Base-by-base conservation (phyloP, 495 filamentous ascomycete species). In the Ascobolus immersus region DNA sequence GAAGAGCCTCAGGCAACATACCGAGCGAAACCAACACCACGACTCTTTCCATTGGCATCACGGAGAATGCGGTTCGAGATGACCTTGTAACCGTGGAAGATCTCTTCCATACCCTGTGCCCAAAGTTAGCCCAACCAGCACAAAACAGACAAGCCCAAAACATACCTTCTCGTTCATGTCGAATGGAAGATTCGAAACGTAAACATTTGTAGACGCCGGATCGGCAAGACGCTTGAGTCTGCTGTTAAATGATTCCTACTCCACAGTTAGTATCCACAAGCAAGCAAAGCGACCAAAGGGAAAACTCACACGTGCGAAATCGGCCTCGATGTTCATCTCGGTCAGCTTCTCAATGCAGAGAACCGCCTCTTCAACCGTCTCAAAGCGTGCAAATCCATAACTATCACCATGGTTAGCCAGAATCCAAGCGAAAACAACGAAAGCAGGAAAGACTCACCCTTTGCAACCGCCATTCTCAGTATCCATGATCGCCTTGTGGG, bases 401-500 rank as follows among this genome's bases (percentile, higher is more conserved):
- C 86, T 91, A 35, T 2, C 38, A 32, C 21, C 25, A 35, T 13
- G 44, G n/a, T 54, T 22, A 45, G 37, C 46, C 25, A 48, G 35
- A 25, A 21, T 25, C n/a, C n/a, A n/a, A 18, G 29, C 14, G 28
- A 29, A 30, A 20, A n/a, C 18, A 21, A 17, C 21, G 28, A 17
- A 17, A 25, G 37, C 13, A 33, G 14, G 12, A 23, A 30, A 8
- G 17, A 55, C 61, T 44, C 57, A 89, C 84, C 86, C 86, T 59
- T 99, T 99, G 62, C 86, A 99, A 36, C 73, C 67, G 21, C 78
- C 74, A 21, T 77, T 86, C 36, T 73, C 70, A 18, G 77, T 67
- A 53, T 99, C 89, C 42, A 99, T 84, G 47, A 99, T 99, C 2
- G 86, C 80, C 57, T 94, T 99, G 51, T 77, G 89, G 37, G 77